Evolutionary conservation across 176 grass and related monocot species (phyloP), one percentile per base, ranked within the genome.

Genomic region (Calamus simplicifolius): DNA sequence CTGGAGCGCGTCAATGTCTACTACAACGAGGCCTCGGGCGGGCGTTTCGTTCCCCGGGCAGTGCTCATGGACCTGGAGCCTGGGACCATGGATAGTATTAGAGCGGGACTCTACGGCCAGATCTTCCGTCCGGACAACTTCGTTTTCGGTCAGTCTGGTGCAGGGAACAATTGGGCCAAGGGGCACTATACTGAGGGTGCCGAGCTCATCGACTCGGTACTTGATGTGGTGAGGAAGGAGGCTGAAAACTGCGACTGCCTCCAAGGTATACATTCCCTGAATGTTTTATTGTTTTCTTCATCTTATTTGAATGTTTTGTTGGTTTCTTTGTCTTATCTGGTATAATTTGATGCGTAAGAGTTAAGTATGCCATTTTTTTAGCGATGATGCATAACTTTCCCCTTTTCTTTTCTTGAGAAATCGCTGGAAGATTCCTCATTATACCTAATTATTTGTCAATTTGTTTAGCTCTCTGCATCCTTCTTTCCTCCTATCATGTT

Each of bases 31-130:
- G 86, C 86, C 49, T 89, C 86, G 0, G 85, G 86, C 0, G 81
- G 86, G 1, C 69, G 86, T 2, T 89, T 81, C 13, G 86, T 89
- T 19, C 86, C 86, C 29, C 66, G 86, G 3, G 81, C 86, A 49
- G 86, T 89, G 27, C 86, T 89, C 19, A 85, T 89, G 86, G 86
- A 89, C 69, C 86, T 89, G 72, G 86, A 89, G 66, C 86, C 86
- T 6, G 86, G 86, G 13, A 89, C 81, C 5, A 89, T 89, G 86
- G 86, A 89, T 58, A 89, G 86, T 23, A 73, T 89, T 18, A 74
- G 86, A 8, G 85, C 86, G 29, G 86, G 83, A 19, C 77, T 73
- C 2, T 85, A 85, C 56, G 82, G 82, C n/a, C 82, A 85, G 57
- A 85, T 85, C 67, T 85, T 85, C 62, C 82, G 82, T 38, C 82